Evolutionary conservation across 371 early-diverging fungal genomes (phyloP).

Genomic region (Rhizomucor miehei): DNA sequence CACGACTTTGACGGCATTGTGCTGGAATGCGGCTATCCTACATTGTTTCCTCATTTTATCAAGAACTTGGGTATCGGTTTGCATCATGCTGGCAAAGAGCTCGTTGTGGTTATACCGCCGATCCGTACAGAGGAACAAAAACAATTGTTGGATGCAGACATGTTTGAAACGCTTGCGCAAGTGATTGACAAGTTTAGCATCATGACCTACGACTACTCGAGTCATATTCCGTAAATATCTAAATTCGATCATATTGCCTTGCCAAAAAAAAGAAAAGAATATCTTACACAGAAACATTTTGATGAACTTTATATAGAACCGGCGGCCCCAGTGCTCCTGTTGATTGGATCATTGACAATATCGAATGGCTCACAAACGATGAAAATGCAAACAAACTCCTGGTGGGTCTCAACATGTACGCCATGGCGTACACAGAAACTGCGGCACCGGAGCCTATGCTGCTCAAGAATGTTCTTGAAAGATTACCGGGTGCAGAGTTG

Average conservation of each 20-base stretch:
- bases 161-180: constrained; percentile 32
- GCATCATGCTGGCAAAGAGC: constrained; percentile 20
- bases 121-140: constrained; percentile 27
- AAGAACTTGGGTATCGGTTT: constrained; percentile 22
- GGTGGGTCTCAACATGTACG: constrained; percentile 58
- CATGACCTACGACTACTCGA: constrained; percentile 66
- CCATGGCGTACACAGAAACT: constrained; percentile 36
- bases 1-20: constrained; percentile 58
- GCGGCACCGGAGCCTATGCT: constrained; percentile 30
- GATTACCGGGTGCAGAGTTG: constrained; percentile 21
- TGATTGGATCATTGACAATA: constrained; percentile 57
- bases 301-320: constrained; percentile 12
- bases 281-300: neutral
- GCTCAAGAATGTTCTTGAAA: constrained; percentile 31
- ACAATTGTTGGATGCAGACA: constrained; percentile 25
- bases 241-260: neutral
- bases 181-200: constrained; percentile 55
- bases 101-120: constrained; percentile 55
- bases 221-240: constrained; percentile 30
- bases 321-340: constrained; percentile 58
- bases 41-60: constrained; percentile 40
- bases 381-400: constrained; percentile 45
- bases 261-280: neutral
- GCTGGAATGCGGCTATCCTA: constrained; percentile 48
- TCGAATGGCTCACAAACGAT: constrained; percentile 34